These are phyloP conservation scores for Starmera caribaea DNA, from an alignment of 805 yeast genomes.

Conservation along the genomic window DNA sequence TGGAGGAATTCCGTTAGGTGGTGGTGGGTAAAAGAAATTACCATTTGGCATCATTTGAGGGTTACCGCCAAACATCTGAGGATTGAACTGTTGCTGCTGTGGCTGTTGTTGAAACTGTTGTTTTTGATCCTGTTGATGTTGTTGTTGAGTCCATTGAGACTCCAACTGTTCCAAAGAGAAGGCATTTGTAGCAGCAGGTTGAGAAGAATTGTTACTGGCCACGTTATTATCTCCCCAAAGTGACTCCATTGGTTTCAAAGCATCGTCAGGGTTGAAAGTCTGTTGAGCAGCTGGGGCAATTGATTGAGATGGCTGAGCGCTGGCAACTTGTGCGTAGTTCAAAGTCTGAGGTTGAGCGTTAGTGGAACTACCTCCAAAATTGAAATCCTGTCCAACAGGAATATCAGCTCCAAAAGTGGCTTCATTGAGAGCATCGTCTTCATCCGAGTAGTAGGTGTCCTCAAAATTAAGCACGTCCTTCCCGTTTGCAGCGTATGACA, in stretches of 20 bases:
- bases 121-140: conserved; percentile 9
- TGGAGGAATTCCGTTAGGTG: conserved; percentile 14
- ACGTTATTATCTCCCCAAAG: conserved; percentile 40
- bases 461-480: conserved; percentile 56
- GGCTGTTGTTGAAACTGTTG: conserved; percentile 18
- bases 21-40: conserved; percentile 14
- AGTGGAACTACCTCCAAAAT: conserved; percentile 37
- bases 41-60: conserved; percentile 12
- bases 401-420: conserved; percentile 64
- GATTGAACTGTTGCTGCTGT: conserved; percentile 14
- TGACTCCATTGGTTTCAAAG: conserved; percentile 61
- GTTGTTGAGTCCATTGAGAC: conserved; percentile 36
- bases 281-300: background rate
- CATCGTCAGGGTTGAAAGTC: conserved; percentile 20
- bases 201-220: conserved; percentile 8
- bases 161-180: conserved; percentile 79
- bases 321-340: conserved; percentile 36
- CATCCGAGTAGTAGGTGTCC: conserved; percentile 70
- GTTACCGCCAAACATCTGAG: conserved; percentile 3
- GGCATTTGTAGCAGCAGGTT: conserved; percentile 27
- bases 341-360: conserved; percentile 18
- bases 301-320: conserved; percentile 7
- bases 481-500: conserved; percentile 1
- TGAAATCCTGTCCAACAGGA: conserved; percentile 51
- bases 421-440: conserved; percentile 71